Percentiles rank a stretch among this genome's conserved stretches.
Conservation (phyloP, 2,329 filamentous ascomycete species). For the Microdochium paspali region DNA sequence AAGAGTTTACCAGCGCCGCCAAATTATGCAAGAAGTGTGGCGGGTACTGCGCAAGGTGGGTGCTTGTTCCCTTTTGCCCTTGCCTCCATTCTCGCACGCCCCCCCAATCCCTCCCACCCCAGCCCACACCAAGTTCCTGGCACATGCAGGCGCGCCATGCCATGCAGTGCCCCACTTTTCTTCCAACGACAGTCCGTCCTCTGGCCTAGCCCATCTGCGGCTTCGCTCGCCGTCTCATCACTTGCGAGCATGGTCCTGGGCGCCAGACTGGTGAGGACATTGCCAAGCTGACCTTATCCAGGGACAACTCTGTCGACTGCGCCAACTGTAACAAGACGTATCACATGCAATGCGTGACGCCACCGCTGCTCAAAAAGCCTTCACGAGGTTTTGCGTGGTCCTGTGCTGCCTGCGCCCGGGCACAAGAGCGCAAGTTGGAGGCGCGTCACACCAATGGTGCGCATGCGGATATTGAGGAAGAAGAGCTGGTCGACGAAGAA, state of each 20-base stretch:
- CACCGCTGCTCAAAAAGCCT: slow-evolving; percentile 87
- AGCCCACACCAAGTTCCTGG: neutral
- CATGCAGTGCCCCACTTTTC: slow-evolving; percentile 2
- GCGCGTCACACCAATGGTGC: slow-evolving; percentile 76
- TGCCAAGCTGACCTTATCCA: slow-evolving; percentile 25
- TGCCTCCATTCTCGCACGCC: neutral
- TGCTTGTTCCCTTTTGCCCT: neutral
- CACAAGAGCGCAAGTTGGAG: slow-evolving; percentile 89
- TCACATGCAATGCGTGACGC: slow-evolving; percentile 96
- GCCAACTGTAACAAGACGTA: slow-evolving; percentile 92
- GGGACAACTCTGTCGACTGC: slow-evolving; percentile 92
- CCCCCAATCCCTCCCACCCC: neutral
- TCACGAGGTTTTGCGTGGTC: slow-evolving; percentile 98
- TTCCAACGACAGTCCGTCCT: neutral
- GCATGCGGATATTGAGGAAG: slow-evolving; percentile 55
- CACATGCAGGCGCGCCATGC: slow-evolving; percentile 1
- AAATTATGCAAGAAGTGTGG: slow-evolving; percentile 92
- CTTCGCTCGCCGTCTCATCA: neutral
- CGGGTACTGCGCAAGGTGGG: slow-evolving; percentile 84
- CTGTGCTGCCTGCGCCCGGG: slow-evolving; percentile 88
- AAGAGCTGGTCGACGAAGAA: slow-evolving; percentile 57
- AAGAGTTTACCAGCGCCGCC: slow-evolving; percentile 90
- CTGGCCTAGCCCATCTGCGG: neutral
- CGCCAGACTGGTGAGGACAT: neutral
- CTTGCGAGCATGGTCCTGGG: neutral